Conservation (phyloP, 768 basidiomycete genomes). For the Omphalotus guepiniiformis region DNA sequence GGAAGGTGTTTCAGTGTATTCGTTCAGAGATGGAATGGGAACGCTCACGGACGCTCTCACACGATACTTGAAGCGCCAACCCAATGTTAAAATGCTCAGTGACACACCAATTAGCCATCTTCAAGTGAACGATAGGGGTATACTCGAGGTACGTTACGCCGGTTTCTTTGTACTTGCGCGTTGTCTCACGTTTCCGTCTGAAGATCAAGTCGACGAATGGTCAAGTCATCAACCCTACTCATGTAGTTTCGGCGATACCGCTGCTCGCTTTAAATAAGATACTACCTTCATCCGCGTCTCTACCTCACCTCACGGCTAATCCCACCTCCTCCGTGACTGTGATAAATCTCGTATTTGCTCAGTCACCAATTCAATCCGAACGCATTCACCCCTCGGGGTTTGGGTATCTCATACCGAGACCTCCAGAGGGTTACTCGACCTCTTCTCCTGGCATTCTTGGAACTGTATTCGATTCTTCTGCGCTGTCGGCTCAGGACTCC, state of each 20-base stretch:
- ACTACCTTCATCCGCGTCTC: slow-evolving; percentile 31
- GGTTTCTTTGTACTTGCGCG: slow-evolving; percentile 1
- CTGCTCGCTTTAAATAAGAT: slow-evolving; percentile 47
- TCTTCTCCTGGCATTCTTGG: slow-evolving; percentile 61
- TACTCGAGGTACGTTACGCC: slow-evolving; percentile 51
- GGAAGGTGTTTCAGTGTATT: slow-evolving; percentile 69
- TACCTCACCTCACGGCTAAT: slow-evolving; percentile 70
- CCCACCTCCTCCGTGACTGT: slow-evolving; percentile 80
- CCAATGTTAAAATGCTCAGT: slow-evolving; percentile 57
- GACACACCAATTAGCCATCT: slow-evolving; percentile 37
- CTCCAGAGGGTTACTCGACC: slow-evolving; percentile 47
- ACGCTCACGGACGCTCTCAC: slow-evolving; percentile 59
- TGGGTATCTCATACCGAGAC: slow-evolving; percentile 90
- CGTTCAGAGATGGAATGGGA: slow-evolving; percentile 73
- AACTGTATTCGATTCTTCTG: slow-evolving; percentile 85
- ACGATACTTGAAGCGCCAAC: slow-evolving; percentile 33
- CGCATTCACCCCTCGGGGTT: slow-evolving; percentile 88
- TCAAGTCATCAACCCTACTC: slow-evolving; percentile 41
- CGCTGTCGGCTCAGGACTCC: slow-evolving; percentile 53
- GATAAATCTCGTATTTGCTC: slow-evolving; percentile 80
- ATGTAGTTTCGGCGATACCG: slow-evolving; percentile 76
- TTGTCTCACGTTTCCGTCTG: neutral
- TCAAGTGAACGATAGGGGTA: slow-evolving; percentile 26
- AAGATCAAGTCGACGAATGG: slow-evolving; percentile 29
- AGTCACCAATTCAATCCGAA: slow-evolving; percentile 29